Percentiles rank a stretch among this genome's conserved stretches.
phyloP scores from a whole-genome alignment of 192 early-diverging fungal genomes.

The Coemansia sp. region DNA sequence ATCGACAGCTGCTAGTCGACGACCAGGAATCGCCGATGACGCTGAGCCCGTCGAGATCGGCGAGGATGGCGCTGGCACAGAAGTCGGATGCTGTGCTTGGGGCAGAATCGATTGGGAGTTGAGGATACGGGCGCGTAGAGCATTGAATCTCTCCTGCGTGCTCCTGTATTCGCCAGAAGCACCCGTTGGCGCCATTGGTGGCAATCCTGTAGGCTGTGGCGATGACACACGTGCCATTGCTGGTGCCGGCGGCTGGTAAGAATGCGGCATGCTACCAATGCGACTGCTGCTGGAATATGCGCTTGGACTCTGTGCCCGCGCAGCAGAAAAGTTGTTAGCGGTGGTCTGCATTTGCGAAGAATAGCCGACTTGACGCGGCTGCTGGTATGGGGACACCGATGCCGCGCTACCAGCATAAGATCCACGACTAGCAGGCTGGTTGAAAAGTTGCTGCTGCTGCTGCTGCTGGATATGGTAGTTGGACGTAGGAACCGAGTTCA shows the following conservation, averaged over 20 bases:
- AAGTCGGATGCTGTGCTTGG: conserved; percentile 4
- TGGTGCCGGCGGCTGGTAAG: background rate
- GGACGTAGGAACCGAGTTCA: background rate
- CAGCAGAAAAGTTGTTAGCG: background rate
- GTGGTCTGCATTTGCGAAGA: background rate
- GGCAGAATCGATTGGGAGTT: conserved; percentile 1
- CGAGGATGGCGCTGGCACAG: conserved; percentile 2
- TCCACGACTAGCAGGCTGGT: background rate
- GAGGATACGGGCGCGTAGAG: conserved; percentile 37
- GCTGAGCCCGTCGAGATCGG: background rate
- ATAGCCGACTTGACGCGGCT: conserved; percentile 9
- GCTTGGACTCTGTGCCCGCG: conserved; percentile 24
- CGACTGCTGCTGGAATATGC: background rate
- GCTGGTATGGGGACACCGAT: conserved; percentile 23
- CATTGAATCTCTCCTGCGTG: conserved; percentile 24
- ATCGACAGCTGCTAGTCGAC: background rate
- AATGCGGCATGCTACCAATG: background rate
- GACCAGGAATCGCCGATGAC: background rate
- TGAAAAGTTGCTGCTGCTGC: conserved; percentile 1
- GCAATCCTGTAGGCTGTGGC: conserved; percentile 3
- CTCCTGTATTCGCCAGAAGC: background rate
- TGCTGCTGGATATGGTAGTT: background rate
- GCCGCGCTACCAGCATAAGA: conserved; percentile 23
- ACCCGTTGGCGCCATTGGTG: background rate
- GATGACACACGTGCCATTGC: conserved; percentile 8